Evolutionary conservation across 1,139 yeast species (phyloP), one percentile per base, ranked within the genome.

Genomic region (Yamadazyma siamensis): DNA sequence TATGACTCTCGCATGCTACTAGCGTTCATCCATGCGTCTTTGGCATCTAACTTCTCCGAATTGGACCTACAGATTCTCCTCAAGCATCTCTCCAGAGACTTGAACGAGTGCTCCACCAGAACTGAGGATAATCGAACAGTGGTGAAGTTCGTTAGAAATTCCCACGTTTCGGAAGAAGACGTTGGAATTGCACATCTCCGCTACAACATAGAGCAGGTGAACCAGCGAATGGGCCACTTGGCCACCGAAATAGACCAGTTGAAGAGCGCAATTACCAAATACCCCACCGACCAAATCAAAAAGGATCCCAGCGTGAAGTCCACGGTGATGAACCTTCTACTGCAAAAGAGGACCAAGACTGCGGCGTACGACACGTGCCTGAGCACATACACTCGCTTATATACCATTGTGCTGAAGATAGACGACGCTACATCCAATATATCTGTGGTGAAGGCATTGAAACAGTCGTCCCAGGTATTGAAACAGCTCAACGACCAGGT

Each of bases 341-440:
- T 30, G 3, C 38, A 32, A n/a, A 40, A 32, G 21, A 33, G 37
- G 29, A 16, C 15, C 9, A 38, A 39, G 26, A 25, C 49, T 13
- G 50, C 49, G 13, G 58, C 72, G 0, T 49, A 66, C 20, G 46
- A 48, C 2, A 55, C 52, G 14, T 55, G 67, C 4, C 38, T 56
- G 2, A 39, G 39, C 4, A 51, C 68, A 3, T 51, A 56, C n/a
- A 51, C 49, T 22, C 72, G 72, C 31, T 46, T 77, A 15, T 49
- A 48, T 12, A 46, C 56, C 3, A 53, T 75, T 0, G 44, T 71
- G 21, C 44, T 50, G 25, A 72, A 72, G 39, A 64, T 77, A 25
- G 66, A 75, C 41, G 70, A 72, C 33, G 69, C 79, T 2, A 55
- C 61, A 10, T 55, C 69, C 3, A 75, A 75, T 40, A 48, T 56